These are phyloP conservation scores for Colletotrichum spaethianum DNA, from an alignment of 2,329 filamentous ascomycete species.

Conservation along the genomic window DNA sequence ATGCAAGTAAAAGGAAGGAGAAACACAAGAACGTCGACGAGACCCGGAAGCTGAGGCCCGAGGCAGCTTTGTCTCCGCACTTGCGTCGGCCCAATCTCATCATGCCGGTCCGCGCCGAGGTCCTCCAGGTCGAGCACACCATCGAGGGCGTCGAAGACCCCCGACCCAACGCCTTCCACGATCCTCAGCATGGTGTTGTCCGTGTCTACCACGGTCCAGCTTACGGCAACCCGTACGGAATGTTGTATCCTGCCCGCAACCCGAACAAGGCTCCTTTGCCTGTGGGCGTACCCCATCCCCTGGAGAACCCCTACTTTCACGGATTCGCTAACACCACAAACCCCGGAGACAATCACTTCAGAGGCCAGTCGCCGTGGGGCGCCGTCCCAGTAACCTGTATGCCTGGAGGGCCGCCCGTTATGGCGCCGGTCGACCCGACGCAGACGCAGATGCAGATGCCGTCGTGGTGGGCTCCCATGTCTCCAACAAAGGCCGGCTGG, in stretches of 20 bases:
- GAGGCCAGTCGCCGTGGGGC: slow-evolving; percentile 37
- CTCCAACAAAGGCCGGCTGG: slow-evolving; percentile 17
- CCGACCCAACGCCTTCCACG: slow-evolving; percentile 72
- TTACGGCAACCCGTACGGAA: slow-evolving; percentile 66
- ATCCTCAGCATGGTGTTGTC: slow-evolving; percentile 65
- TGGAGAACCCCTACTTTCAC: slow-evolving; percentile 59
- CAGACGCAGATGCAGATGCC: slow-evolving; percentile 21
- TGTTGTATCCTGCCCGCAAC: slow-evolving; percentile 61
- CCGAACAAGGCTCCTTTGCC: slow-evolving; percentile 52
- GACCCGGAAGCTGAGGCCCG: slow-evolving; percentile 44
- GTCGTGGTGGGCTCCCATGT: slow-evolving; percentile 17
- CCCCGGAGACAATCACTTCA: slow-evolving; percentile 32
- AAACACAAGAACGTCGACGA: slow-evolving; percentile 40
- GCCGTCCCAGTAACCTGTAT: slow-evolving; percentile 14
- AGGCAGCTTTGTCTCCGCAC: slow-evolving; percentile 47
- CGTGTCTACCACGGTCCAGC: slow-evolving; percentile 71
- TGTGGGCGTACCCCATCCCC: slow-evolving; percentile 59
- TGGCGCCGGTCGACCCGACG: slow-evolving; percentile 26
- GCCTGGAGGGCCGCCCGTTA: slow-evolving; percentile 28
- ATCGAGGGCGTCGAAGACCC: slow-evolving; percentile 68
- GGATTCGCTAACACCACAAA: slow-evolving; percentile 51
- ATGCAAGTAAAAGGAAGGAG: slow-evolving; percentile 12
- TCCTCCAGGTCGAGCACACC: slow-evolving; percentile 69
- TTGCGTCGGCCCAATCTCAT: slow-evolving; percentile 60
- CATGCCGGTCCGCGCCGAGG: slow-evolving; percentile 62